Conservation (phyloP, 2,329 filamentous ascomycete genomes). For the Ophiobolus disseminans region DNA sequence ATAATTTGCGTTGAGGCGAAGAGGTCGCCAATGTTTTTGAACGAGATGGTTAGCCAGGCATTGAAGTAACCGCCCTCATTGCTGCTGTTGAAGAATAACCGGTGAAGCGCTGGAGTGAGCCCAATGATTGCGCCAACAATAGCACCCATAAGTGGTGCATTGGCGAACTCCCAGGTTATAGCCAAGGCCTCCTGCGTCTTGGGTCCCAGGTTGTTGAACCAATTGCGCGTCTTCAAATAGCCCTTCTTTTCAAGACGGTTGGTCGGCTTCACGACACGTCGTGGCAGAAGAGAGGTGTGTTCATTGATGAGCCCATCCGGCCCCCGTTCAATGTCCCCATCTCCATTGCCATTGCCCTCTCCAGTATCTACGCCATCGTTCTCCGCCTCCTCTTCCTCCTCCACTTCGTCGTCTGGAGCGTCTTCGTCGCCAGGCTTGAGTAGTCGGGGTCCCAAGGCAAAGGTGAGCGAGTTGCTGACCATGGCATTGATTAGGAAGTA, state of each 20-base stretch:
- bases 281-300: conserved; percentile 60
- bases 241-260: conserved; percentile 41
- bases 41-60: conserved; percentile 68
- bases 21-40: conserved; percentile 68
- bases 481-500: conserved; percentile 73
- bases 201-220: conserved; percentile 46
- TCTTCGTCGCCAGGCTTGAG: conserved; percentile 58
- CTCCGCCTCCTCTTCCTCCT: conserved; percentile 14
- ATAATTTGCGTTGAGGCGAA: conserved; percentile 72
- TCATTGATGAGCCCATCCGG: conserved; percentile 49
- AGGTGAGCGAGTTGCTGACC: conserved; percentile 68
- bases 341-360: conserved; percentile 29
- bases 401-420: conserved; percentile 43
- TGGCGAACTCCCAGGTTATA: conserved; percentile 61
- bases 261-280: conserved; percentile 37
- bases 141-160: conserved; percentile 68
- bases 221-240: conserved; percentile 43
- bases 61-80: conserved; percentile 69
- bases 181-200: conserved; percentile 51
- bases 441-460: conserved; percentile 67
- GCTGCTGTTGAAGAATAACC: conserved; percentile 66
- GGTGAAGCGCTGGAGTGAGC: conserved; percentile 65
- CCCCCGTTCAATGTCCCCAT: conserved; percentile 32
- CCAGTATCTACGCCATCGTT: conserved; percentile 24
- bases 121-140: conserved; percentile 66